These are phyloP conservation scores for Penicillium sp. DNA, from an alignment of 2,329 filamentous ascomycete genomes.

Conservation along the genomic window DNA sequence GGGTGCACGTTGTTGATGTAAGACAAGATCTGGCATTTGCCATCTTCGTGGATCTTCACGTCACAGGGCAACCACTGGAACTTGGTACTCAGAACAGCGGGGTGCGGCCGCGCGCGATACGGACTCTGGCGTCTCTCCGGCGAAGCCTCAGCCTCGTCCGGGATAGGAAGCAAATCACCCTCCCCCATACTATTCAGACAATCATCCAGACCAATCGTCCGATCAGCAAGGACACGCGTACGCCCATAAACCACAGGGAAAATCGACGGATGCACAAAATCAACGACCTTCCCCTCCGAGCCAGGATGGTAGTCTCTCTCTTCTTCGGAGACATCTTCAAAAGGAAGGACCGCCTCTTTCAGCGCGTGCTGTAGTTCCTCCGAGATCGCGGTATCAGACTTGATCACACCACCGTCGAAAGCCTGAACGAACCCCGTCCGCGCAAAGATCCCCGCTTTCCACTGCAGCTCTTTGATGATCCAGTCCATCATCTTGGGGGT, in stretches of 20 bases:
- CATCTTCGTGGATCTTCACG: constrained; percentile 28
- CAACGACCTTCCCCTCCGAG: constrained; percentile 59
- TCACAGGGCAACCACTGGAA: constrained; percentile 55
- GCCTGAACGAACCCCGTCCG: constrained; percentile 45
- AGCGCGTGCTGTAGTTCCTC: constrained; percentile 47
- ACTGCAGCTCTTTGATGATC: constrained; percentile 52
- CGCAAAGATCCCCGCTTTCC: constrained; percentile 49
- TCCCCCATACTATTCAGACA: constrained; percentile 19
- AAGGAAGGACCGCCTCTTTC: constrained; percentile 47
- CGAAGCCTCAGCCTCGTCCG: background rate
- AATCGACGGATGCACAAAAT: constrained; percentile 66
- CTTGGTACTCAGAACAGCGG: constrained; percentile 25
- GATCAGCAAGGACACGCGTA: constrained; percentile 26
- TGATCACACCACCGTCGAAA: constrained; percentile 53
- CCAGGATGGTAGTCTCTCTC: constrained; percentile 66
- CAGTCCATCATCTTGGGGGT: constrained; percentile 41
- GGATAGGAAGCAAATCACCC: background rate
- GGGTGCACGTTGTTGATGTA: constrained; percentile 52
- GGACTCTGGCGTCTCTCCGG: background rate
- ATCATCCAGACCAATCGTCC: constrained; percentile 25
- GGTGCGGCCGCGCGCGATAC: background rate
- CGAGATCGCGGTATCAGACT: constrained; percentile 55
- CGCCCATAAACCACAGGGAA: constrained; percentile 38
- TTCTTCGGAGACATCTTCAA: constrained; percentile 57
- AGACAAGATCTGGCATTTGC: constrained; percentile 34